These are phyloP conservation scores for Ceraceosorus guamensis DNA, from an alignment of 1,284 basidiomycete species.

Conservation along the genomic window DNA sequence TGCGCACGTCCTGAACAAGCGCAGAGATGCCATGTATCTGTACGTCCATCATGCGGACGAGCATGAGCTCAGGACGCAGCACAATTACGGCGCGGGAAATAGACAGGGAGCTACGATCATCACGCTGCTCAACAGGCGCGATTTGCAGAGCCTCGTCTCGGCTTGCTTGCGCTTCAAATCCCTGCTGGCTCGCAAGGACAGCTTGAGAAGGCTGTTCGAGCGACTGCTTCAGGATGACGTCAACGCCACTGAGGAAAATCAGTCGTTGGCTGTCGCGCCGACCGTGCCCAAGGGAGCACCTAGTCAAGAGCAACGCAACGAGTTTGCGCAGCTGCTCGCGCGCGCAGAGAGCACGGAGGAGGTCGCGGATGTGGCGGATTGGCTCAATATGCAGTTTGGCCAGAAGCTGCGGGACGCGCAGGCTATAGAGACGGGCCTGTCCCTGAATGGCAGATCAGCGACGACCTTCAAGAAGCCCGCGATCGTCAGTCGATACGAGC, in stretches of 20 bases:
- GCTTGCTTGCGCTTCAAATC: constrained; percentile 53
- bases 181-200: constrained; percentile 36
- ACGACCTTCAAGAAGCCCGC: constrained; percentile 74
- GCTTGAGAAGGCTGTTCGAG: constrained; percentile 33
- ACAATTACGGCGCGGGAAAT: constrained; percentile 11
- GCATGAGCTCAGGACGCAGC: constrained; percentile 55
- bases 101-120: constrained; percentile 11
- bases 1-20: constrained; percentile 74
- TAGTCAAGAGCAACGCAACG: constrained; percentile 7
- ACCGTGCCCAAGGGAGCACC: too few relatives aligned
- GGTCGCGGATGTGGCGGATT: constrained; percentile 84
- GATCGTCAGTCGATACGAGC: constrained; percentile 76
- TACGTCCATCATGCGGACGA: constrained; percentile 89
- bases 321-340: constrained; percentile 43
- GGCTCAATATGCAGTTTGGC: constrained; percentile 74
- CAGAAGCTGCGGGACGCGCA: constrained; percentile 46
- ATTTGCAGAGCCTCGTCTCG: constrained; percentile 58
- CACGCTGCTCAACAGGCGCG: constrained; percentile 36
- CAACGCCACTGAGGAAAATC: neutral
- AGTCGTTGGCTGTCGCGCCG: neutral
- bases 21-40: constrained; percentile 87
- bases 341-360: constrained; percentile 63
- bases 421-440: constrained; percentile 52
- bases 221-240: constrained; percentile 1
- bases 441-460: constrained; percentile 48